Evolutionary conservation across 139 green algal genomes (phyloP), one percentile per base, ranked within the genome.

Genomic region (Klebsormidium nitens): DNA sequence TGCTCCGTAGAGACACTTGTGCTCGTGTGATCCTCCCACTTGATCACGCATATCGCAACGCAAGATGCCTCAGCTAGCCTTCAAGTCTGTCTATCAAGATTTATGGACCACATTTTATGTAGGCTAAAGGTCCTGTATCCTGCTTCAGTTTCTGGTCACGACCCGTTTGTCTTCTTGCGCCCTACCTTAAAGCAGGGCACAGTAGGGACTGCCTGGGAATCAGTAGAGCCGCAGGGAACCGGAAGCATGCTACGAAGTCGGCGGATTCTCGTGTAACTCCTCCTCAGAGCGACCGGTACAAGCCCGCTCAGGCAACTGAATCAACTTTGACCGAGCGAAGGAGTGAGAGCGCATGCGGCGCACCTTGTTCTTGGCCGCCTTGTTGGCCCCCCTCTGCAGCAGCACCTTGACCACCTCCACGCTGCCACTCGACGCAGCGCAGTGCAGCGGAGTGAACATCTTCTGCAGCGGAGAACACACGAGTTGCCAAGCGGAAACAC

Each of bases 371-470:
- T 66, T 66, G 11, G 59, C 59, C 5, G 4, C 38, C 28, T 36
- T 66, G 28, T 66, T 5, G 3, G 59, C 59, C 5, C 59, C 59
- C 44, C 59, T 34, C 28, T 66, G 59, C 19, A 66, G 59, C 19
- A 66, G 59, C 28, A 66, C 59, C 28, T 66, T 66, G 5, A 52
- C 59, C 26, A 66, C 40, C 59, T 66, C 59, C 59, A 66, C 59
- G 4, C 29, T 29, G 5, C n/a, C 59, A 34, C 39, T 29, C 39
- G 59, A 28, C 38, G 59, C 11, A 4, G 59, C 59, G 5, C n/a
- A 66, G 28, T 66, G 59, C 38, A 66, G 59, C 29, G 59, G 59
- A 8, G 59, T 66, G 40, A 66, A 66, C 38, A 66, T 29, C 40
- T 66, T 66, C 59, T 66, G 59, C n/a, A n/a, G n/a, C n/a, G n/a